A percentile compares a stretch with the other conserved stretches of the same genome.
These are phyloP conservation scores for Vachellia pachyceras DNA, from an alignment of 306 rosid genomes.

Conservation along the genomic window DNA sequence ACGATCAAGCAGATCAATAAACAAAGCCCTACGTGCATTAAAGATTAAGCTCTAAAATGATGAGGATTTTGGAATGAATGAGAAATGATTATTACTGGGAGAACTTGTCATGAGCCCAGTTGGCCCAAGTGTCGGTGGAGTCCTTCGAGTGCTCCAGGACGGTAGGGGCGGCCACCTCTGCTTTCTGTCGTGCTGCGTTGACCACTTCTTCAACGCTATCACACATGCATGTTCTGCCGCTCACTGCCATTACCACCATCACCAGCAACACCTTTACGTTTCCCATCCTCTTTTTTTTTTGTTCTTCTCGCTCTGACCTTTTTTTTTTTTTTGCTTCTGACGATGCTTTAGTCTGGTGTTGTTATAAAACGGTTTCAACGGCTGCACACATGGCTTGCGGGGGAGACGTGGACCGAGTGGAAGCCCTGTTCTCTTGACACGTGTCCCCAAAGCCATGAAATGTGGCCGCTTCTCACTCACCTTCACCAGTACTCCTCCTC, in stretches of 20 bases:
- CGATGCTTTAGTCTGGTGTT: neutral
- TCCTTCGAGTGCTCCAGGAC: slow-evolving; percentile 5
- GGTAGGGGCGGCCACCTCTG: slow-evolving; percentile 23
- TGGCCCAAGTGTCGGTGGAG: slow-evolving; percentile 42
- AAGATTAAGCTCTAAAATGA: too few relatives aligned
- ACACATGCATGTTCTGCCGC: slow-evolving; percentile 24
- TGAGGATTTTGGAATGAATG: too few relatives aligned
- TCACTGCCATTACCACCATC: slow-evolving; percentile 42
- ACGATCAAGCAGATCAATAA: too few relatives aligned
- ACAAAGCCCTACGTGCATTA: too few relatives aligned
- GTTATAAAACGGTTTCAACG: neutral
- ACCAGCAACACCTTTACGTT: slow-evolving; percentile 35
- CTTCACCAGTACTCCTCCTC: neutral
- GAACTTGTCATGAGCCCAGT: slow-evolving; percentile 51
- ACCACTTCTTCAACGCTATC: slow-evolving; percentile 13
- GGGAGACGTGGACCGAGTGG: neutral
- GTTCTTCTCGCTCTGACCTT: neutral
- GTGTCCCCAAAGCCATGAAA: neutral
- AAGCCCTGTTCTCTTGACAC: neutral
- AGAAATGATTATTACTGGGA: slow-evolving; percentile 42
- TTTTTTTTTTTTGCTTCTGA: neutral
- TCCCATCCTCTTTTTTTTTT: slow-evolving; percentile 27
- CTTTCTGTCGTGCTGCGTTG: neutral
- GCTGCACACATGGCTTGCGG: neutral
- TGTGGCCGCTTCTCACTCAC: neutral